A percentile compares a stretch with the other conserved stretches of the same genome.
phyloP scores from a whole-genome alignment of 192 early-diverging fungal genomes.

The Backusella psychrophila region DNA sequence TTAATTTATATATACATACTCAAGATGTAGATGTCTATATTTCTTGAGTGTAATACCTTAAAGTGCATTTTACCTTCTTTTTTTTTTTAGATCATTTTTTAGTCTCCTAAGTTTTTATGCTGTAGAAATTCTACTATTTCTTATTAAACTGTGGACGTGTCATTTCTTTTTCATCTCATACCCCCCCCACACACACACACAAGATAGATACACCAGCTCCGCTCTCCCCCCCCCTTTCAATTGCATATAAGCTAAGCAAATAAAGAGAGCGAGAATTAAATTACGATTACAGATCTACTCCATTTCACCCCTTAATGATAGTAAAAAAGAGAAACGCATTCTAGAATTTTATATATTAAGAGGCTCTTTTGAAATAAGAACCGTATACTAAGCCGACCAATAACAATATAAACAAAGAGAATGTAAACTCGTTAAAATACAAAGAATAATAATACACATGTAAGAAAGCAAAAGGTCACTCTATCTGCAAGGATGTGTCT shows the following conservation, averaged over 20 bases:
- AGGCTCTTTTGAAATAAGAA: background rate
- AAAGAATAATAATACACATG: background rate
- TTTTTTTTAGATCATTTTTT: background rate
- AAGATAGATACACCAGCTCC: background rate
- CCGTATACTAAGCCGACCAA: background rate
- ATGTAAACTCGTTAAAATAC: background rate
- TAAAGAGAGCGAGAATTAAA: background rate
- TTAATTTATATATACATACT: too few relatives aligned
- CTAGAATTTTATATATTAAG: background rate
- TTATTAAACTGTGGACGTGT: background rate
- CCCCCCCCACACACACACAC: background rate
- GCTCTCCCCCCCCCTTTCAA: background rate
- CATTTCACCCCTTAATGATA: background rate
- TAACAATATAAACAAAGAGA: background rate
- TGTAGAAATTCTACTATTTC: constrained; percentile 2
- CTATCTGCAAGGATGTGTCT: background rate
- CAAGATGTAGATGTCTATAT: background rate
- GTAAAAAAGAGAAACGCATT: background rate
- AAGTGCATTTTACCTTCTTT: background rate
- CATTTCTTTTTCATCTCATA: background rate
- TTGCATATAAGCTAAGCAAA: background rate
- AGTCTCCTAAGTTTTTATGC: background rate
- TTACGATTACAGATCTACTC: background rate
- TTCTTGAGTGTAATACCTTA: background rate
- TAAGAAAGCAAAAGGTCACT: background rate